Conservation (phyloP, 192 early-diverging fungal genomes). For the Piromyces sp. region DNA sequence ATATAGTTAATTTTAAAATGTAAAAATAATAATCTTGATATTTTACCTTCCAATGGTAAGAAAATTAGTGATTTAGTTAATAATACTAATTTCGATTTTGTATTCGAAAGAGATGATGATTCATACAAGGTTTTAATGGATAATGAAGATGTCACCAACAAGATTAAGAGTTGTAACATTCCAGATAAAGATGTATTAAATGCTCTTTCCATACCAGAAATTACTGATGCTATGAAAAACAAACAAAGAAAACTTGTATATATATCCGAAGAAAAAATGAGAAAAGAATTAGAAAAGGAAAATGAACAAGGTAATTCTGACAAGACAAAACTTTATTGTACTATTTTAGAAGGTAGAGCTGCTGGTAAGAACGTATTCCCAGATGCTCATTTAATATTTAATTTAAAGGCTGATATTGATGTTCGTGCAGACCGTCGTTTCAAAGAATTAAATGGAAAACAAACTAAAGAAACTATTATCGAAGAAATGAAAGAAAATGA, state of each 20-base stretch:
- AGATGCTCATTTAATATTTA: not conserved
- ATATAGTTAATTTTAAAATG: not conserved
- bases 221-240: not conserved
- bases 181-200: not conserved
- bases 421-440: not conserved
- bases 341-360: not conserved
- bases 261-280: not conserved
- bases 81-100: not conserved
- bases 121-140: not conserved
- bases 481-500: not conserved
- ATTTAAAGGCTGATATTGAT: not conserved
- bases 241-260: not conserved
- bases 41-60: not conserved
- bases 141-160: not conserved
- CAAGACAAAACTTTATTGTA: not conserved
- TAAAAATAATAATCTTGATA: not conserved
- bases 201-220: not conserved
- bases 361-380: not conserved
- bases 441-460: not conserved
- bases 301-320: not conserved
- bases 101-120: not conserved
- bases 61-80: not conserved
- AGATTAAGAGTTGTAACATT: not conserved
- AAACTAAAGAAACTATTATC: not conserved
- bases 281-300: not conserved